phyloP scores from a whole-genome alignment of 2,329 filamentous ascomycete species.

The Celoporthe dispersa region DNA sequence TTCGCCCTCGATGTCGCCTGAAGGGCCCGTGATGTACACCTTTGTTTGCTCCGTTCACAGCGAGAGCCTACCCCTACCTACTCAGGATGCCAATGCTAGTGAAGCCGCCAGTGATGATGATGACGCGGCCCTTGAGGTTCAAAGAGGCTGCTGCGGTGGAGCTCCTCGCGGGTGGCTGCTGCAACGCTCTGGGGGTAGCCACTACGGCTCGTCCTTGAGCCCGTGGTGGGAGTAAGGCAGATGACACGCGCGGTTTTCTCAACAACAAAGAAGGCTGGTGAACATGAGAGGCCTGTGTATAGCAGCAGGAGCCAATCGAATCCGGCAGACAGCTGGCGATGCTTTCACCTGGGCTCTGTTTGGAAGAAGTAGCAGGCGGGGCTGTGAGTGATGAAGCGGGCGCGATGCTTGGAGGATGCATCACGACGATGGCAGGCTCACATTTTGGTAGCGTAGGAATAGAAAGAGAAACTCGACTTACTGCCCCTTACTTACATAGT shows the following conservation, averaged over 20 bases:
- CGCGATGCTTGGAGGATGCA: neutral
- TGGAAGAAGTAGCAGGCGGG: neutral
- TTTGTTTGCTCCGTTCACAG: slow-evolving; percentile 31
- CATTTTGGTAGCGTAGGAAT: neutral
- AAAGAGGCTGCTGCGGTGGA: slow-evolving; percentile 54
- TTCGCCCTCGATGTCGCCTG: slow-evolving; percentile 57
- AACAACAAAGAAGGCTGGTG: neutral
- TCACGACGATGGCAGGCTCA: neutral
- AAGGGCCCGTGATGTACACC: slow-evolving; percentile 72
- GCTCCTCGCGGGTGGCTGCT: slow-evolving; percentile 36
- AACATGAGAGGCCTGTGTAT: neutral
- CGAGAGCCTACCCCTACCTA: slow-evolving; percentile 36
- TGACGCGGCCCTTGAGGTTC: slow-evolving; percentile 48
- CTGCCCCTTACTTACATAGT: neutral
- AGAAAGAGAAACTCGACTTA: neutral
- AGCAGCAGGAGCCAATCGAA: neutral
- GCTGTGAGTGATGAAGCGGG: neutral
- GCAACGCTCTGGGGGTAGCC: slow-evolving; percentile 36
- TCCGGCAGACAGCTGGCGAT: neutral
- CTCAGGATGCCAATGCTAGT: slow-evolving; percentile 42
- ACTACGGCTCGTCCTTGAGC: slow-evolving; percentile 31
- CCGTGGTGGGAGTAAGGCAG: neutral
- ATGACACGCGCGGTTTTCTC: neutral
- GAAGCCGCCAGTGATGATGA: slow-evolving; percentile 47
- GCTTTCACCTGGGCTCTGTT: neutral